These are phyloP conservation scores for Pythium vanterpoolii DNA, from an alignment of 352 stramenopile genomes.

Conservation along the genomic window DNA sequence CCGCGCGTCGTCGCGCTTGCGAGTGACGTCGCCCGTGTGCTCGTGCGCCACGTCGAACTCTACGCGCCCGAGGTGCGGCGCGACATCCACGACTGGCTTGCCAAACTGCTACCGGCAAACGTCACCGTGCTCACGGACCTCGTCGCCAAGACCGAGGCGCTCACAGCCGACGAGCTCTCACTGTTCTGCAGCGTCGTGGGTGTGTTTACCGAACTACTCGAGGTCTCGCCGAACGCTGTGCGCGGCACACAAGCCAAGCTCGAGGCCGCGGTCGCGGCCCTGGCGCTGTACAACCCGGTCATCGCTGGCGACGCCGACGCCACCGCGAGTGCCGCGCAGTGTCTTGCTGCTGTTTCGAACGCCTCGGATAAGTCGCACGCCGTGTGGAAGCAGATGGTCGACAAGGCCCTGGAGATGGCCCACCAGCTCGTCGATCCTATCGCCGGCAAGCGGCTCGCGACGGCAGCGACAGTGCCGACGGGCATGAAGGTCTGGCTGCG, in stretches of 20 bases:
- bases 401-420: conserved; percentile 54
- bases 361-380: conserved; percentile 59
- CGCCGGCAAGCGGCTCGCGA: conserved; percentile 43
- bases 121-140: conserved; percentile 40
- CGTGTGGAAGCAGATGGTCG: conserved; percentile 62
- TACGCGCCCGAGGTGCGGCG: conserved; percentile 55
- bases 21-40: conserved; percentile 39
- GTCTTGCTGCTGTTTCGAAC: conserved; percentile 49
- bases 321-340: conserved; percentile 28
- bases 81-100: conserved; percentile 53
- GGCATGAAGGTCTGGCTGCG: conserved; percentile 66
- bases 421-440: conserved; percentile 68
- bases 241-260: conserved; percentile 61
- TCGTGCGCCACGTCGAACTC: conserved; percentile 48
- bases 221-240: conserved; percentile 50
- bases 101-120: conserved; percentile 57
- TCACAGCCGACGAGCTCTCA: conserved; percentile 20
- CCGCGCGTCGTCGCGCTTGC: conserved; percentile 31
- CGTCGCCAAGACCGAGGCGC: conserved; percentile 25
- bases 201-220: conserved; percentile 46
- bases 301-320: conserved; percentile 21
- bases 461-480: conserved; percentile 24
- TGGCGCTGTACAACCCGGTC: conserved; percentile 31
- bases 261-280: conserved; percentile 38
- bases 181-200: conserved; percentile 35